These are phyloP conservation scores for Daldinia childiae DNA, from an alignment of 495 filamentous ascomycete species.

Conservation along the genomic window DNA sequence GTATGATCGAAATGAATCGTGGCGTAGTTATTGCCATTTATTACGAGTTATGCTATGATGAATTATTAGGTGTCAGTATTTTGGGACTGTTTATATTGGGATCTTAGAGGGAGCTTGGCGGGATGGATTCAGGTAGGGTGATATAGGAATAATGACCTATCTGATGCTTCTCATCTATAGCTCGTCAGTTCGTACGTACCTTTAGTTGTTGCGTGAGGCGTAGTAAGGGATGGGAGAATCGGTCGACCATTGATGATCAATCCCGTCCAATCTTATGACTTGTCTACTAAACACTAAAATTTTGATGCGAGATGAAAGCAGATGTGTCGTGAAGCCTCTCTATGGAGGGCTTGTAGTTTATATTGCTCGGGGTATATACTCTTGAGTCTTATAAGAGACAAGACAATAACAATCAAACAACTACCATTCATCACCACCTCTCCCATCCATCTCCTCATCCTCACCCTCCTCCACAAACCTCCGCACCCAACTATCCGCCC, in stretches of 20 bases:
- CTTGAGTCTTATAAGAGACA: background rate
- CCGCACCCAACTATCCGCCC: conserved; percentile 39
- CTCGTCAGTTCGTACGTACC: no score
- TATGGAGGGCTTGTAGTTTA: background rate
- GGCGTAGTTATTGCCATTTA: conserved; percentile 8
- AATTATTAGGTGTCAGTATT: background rate
- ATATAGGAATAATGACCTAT: no score
- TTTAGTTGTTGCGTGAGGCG: no score
- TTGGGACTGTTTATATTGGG: background rate
- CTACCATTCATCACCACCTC: conserved; percentile 4
- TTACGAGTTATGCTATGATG: background rate
- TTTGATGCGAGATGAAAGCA: background rate
- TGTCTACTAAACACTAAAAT: background rate
- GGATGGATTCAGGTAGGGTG: background rate
- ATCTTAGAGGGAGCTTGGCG: background rate
- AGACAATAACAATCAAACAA: background rate
- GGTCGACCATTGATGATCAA: no score
- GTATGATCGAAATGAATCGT: conserved; percentile 25
- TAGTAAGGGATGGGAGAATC: no score
- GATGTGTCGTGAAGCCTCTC: background rate
- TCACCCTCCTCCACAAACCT: conserved; percentile 41
- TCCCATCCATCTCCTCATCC: conserved; percentile 34
- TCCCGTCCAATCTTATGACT: no score
- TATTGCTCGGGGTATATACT: conserved; percentile 17
- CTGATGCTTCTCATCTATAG: no score